Base-by-base conservation (phyloP, 768 basidiomycete genomes). In the Boletus rubescentipes region DNA sequence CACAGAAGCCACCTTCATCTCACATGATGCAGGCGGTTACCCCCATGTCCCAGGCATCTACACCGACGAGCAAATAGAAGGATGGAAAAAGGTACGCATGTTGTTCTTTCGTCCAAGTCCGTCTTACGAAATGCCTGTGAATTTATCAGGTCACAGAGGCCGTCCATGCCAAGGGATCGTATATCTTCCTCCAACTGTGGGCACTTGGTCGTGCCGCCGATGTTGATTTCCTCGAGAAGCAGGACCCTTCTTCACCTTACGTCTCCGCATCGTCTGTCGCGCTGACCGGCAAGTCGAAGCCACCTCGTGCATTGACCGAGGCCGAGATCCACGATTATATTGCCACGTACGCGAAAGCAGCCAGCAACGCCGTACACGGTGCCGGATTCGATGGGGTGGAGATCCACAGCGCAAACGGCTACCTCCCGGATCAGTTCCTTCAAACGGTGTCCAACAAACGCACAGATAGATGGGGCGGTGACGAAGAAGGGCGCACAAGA, bases 1-100 rank as follows among this genome's bases (percentile, higher is more conserved):
- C 52, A 69, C 81, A 1, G 85, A 87, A 65, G 84, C 75, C 0
- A 82, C 82, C 2, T 72, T 77, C 51, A 78, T 87, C 46, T 74
- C 48, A 9, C 40, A 26, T 26, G 23, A 41, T 16, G 40, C 40
- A 10, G 40, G 40, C 23, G 40, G 23, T 1, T 16, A 26, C 9
- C 15, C 5, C 3, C 23, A 41, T 26, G 15, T 26, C 15, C 40
- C 40, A 21, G 40, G 40, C 40, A 41, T 41, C 21, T 41, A 41
- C 8, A 26, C 40, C 4, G 40, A 41, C 4, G 9, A 15, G 11
- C 23, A 41, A 16, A 41, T 41, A 15, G 4, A 26, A 26, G 23
- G 14, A 4, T 41, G 23, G 40, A 41, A 41, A 16, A 41, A 26
- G 40, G 23, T 41, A 41, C 6, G 23, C 23, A 2, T 2, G 40